Percentiles rank a stretch among this genome's conserved stretches.
Conservation (phyloP, 2,329 filamentous ascomycete species). For the Calonectria multiphialidica region DNA sequence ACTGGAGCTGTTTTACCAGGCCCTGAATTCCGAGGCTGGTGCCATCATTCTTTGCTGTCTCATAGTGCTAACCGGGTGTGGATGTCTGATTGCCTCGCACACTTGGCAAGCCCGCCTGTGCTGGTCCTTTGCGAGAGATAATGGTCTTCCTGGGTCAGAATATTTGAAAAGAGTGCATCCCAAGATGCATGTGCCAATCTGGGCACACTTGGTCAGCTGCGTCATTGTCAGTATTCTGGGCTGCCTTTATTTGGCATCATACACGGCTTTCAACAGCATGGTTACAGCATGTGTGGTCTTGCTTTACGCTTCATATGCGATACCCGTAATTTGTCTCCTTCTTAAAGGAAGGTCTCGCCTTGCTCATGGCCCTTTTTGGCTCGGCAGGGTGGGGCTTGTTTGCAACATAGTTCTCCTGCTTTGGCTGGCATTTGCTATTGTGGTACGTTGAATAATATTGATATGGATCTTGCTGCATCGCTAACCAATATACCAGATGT, state of each 20-base stretch:
- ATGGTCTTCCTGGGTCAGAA: slow-evolving; percentile 11
- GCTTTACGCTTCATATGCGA: slow-evolving; percentile 14
- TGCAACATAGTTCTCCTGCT: slow-evolving; percentile 14
- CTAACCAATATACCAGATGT: slow-evolving; percentile 1
- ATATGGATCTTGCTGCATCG: background rate
- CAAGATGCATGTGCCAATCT: slow-evolving; percentile 2
- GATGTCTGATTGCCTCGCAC: slow-evolving; percentile 23
- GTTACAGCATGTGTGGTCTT: slow-evolving; percentile 21
- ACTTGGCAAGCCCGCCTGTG: slow-evolving; percentile 24
- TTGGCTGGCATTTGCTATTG: slow-evolving; percentile 16
- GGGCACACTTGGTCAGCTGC: slow-evolving; percentile 8
- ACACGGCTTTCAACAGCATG: slow-evolving; percentile 19
- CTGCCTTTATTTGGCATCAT: slow-evolving; percentile 7
- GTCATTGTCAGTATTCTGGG: background rate
- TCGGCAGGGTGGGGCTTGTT: slow-evolving; percentile 9
- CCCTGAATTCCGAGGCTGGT: background rate
- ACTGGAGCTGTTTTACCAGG: slow-evolving; percentile 22
- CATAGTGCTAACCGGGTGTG: slow-evolving; percentile 9
- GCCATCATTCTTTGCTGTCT: slow-evolving; percentile 18
- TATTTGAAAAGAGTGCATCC: background rate
- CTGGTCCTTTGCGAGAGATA: slow-evolving; percentile 26
- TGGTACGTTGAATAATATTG: background rate
- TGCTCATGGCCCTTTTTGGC: slow-evolving; percentile 14
- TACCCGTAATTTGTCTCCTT: slow-evolving; percentile 13
- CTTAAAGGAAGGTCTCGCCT: slow-evolving; percentile 11